Conservation (phyloP, 2,329 filamentous ascomycete species). For the Pseudocercospora vitis region DNA sequence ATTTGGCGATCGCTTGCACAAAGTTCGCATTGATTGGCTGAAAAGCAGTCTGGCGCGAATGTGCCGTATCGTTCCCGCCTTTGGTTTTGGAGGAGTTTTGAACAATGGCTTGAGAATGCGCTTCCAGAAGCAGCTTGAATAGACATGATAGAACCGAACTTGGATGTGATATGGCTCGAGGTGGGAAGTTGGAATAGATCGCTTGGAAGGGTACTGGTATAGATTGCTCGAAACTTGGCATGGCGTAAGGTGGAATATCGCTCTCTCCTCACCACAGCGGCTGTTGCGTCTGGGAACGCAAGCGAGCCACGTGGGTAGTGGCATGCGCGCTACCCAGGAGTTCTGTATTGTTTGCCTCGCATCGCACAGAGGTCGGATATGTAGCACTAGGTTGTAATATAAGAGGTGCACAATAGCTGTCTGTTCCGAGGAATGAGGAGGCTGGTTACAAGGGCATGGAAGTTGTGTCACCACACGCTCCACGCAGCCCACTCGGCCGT, state of each 20-base stretch:
- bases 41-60: conserved; percentile 73
- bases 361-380: conserved; percentile 15
- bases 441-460: conserved; percentile 13
- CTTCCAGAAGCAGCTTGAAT: conserved; percentile 64
- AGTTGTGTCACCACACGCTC: conserved; percentile 10
- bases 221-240: no score
- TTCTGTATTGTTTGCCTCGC: conserved; percentile 15
- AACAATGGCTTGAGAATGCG: conserved; percentile 69
- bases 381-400: conserved; percentile 7
- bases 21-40: conserved; percentile 73
- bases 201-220: no score
- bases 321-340: conserved; percentile 16
- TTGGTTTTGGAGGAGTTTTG: conserved; percentile 83
- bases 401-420: conserved; percentile 8
- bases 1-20: conserved; percentile 62
- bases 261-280: no score
- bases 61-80: conserved; percentile 82
- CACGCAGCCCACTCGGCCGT: conserved; percentile 6
- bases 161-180: no score
- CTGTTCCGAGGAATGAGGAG: conserved; percentile 10
- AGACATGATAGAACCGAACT: no score
- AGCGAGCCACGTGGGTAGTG: conserved; percentile 13
- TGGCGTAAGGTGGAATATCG: no score
- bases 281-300: neutral
- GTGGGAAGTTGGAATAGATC: no score